A percentile compares a stretch with the other conserved stretches of the same genome.
phyloP scores from a whole-genome alignment of 2,329 filamentous ascomycete species.

The Macrophomina tecta region DNA sequence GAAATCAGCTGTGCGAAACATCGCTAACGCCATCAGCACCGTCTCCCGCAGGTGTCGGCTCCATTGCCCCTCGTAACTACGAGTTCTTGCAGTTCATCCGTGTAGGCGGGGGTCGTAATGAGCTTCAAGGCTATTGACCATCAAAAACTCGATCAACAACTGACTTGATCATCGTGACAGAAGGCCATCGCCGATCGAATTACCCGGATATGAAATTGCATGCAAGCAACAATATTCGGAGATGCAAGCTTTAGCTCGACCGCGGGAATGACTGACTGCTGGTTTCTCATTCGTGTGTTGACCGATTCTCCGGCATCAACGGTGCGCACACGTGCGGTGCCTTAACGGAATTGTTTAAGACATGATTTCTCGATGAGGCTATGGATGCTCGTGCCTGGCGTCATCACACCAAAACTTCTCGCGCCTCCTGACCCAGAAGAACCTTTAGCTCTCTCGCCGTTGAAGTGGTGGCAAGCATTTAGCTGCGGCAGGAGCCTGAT shows the following conservation, averaged over 20 bases:
- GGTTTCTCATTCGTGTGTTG: background rate
- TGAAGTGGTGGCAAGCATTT: background rate
- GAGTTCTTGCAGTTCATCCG: too few species aligned
- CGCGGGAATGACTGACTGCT: background rate
- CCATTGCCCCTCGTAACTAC: too few species aligned
- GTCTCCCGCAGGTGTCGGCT: too few species aligned
- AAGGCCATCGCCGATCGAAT: conserved; percentile 15
- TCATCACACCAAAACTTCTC: background rate
- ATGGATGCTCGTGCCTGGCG: background rate
- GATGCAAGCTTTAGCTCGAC: background rate
- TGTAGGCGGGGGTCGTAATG: too few species aligned
- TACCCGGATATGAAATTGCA: background rate
- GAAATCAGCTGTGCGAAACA: too few species aligned
- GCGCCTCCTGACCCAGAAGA: background rate
- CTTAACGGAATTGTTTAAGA: background rate
- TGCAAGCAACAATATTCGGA: conserved; percentile 10
- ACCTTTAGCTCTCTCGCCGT: background rate
- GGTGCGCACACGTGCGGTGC: background rate
- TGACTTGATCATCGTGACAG: background rate
- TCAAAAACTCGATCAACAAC: background rate
- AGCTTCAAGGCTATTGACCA: background rate
- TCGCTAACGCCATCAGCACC: too few species aligned
- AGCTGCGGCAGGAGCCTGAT: background rate
- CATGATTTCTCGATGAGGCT: background rate
- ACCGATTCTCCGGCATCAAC: background rate